Evolutionary conservation across 2,329 filamentous ascomycete genomes (phyloP).

Genomic region (Kalmusia sp.): DNA sequence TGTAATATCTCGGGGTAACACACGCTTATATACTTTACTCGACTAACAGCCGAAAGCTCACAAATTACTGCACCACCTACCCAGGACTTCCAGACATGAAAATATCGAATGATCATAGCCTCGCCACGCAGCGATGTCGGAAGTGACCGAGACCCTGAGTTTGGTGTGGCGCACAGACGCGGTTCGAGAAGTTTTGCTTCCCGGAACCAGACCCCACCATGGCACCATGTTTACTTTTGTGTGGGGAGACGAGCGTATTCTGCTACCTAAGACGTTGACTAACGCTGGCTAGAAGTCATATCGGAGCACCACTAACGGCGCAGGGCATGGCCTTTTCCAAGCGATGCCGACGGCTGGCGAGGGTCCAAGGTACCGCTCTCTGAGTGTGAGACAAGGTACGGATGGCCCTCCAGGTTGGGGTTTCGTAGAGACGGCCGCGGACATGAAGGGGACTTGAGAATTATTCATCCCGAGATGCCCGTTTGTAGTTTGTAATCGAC

Average conservation of each 20-base stretch:
- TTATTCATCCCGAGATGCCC: conserved; percentile 16
- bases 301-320: conserved; percentile 5
- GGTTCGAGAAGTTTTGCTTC: conserved; percentile 9
- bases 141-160: conserved; percentile 6
- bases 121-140: conserved; percentile 10
- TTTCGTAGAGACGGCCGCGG: conserved; percentile 22
- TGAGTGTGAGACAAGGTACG: conserved; percentile 1
- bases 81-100: too few relatives aligned
- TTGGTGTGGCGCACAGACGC: neutral
- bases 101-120: too few relatives aligned
- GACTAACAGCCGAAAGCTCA: too few relatives aligned
- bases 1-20: too few relatives aligned
- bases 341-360: neutral
- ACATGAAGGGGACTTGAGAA: conserved; percentile 11
- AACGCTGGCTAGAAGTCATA: neutral
- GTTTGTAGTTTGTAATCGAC: conserved; percentile 1
- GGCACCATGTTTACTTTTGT: conserved; percentile 17
- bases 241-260: conserved; percentile 13
- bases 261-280: conserved; percentile 12
- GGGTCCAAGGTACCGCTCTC: neutral
- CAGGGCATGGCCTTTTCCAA: neutral
- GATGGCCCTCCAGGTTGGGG: neutral
- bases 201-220: conserved; percentile 12
- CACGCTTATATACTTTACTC: too few relatives aligned
- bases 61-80: too few relatives aligned